A percentile compares a stretch with the other conserved stretches of the same genome.
These are phyloP conservation scores for Aphanoascus verrucosus DNA, from an alignment of 2,329 filamentous ascomycete genomes.

Conservation along the genomic window DNA sequence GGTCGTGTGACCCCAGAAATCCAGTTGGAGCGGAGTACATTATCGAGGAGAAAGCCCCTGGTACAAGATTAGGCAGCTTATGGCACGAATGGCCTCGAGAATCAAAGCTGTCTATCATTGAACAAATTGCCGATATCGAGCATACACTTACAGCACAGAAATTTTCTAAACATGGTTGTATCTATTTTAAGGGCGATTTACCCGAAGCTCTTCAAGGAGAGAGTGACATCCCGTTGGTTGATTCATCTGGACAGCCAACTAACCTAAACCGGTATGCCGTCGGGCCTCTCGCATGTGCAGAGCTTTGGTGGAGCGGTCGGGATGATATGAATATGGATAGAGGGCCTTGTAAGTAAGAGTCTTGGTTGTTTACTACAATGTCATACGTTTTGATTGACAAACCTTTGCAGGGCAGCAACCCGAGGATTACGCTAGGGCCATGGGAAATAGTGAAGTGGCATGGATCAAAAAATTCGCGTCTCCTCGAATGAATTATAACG, in stretches of 20 bases:
- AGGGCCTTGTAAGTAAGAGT: constrained; percentile 23
- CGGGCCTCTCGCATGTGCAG: constrained; percentile 19
- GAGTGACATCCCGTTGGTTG: constrained; percentile 14
- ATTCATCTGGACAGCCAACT: neutral
- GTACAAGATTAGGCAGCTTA: constrained; percentile 3
- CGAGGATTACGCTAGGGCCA: neutral
- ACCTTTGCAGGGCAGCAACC: neutral
- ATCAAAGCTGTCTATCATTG: constrained; percentile 9
- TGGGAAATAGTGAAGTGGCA: neutral
- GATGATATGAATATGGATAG: constrained; percentile 21
- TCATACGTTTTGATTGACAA: too few relatives aligned
- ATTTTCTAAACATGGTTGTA: constrained; percentile 9
- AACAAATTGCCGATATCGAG: constrained; percentile 11
- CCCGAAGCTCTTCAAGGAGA: constrained; percentile 20
- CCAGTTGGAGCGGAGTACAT: constrained; percentile 17
- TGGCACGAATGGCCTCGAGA: constrained; percentile 17
- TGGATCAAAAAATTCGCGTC: neutral
- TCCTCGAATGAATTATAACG: constrained; percentile 4
- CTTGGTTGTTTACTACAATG: neutral
- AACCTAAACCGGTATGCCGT: constrained; percentile 16
- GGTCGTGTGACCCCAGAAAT: constrained; percentile 13
- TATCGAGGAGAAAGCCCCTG: constrained; percentile 23
- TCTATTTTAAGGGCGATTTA: constrained; percentile 14
- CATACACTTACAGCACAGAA: constrained; percentile 3
- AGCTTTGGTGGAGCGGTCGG: constrained; percentile 19